Conservation (phyloP, 73 alveolate species). For the Paramecium primaurelia region DNA sequence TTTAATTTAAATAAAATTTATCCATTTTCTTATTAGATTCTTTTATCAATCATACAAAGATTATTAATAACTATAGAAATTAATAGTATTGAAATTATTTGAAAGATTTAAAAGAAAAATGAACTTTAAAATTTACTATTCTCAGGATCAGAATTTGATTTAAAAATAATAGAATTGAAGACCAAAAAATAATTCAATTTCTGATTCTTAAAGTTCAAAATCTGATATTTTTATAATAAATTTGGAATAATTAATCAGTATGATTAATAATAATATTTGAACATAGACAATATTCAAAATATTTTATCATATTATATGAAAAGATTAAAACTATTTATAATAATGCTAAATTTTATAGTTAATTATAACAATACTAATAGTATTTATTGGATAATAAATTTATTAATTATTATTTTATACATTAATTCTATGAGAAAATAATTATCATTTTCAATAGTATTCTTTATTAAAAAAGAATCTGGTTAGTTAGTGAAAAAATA, state of each 20-base stretch:
- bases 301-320: not conserved
- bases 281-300: too few species aligned
- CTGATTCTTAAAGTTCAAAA: not conserved
- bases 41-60: too few species aligned
- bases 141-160: not conserved
- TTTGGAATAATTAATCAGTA: not conserved
- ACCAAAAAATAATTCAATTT: not conserved
- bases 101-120: not conserved
- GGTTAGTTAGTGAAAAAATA: too few species aligned
- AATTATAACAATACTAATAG: not conserved
- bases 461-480: too few species aligned
- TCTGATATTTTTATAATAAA: not conserved
- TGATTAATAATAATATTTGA: too few species aligned
- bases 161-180: not conserved
- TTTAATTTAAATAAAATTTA: too few species aligned
- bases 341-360: not conserved
- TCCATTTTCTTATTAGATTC: not conserved
- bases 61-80: not conserved
- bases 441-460: too few species aligned
- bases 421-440: not conserved
- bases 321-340: not conserved
- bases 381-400: not conserved
- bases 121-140: not conserved
- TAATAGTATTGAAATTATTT: not conserved
- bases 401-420: too few species aligned